Base-by-base conservation (phyloP, 805 yeast genomes). In the Yamadazyma kitorensis region DNA sequence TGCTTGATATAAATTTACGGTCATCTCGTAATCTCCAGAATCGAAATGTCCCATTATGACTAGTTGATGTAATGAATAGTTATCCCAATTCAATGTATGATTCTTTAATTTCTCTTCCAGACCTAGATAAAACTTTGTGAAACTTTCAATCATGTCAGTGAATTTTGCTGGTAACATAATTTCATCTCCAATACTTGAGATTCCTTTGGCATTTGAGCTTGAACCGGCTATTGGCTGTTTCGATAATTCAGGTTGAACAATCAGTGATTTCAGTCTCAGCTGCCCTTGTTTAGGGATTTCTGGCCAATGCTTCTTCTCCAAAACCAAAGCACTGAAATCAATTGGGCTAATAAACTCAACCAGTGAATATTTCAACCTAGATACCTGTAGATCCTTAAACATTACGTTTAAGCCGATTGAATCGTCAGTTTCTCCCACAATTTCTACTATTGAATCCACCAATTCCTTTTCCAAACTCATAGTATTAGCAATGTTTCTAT, bases 1-100 rank as follows among this genome's bases (percentile, higher is more conserved):
- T 0, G 74, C 74, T 43, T 72, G 76, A 29, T 64, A 59, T n/a
- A 71, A 43, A 24, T 71, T 68, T 13, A 72, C 60, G 2, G 39
- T 40, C 20, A 68, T 47, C 17, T 62, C 68, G 31, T 60, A 61
- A 6, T 45, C 29, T 0, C 58, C 64, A 9, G 40, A 40, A 11
- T 49, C 49, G 41, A 70, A 70, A 14, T 48, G 39, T 2, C 58
- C 59, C 10, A 43, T 38, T 11, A 72, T 51, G 0, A 49, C 43
- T 13, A 72, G 38, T 39, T 68, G 70, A 33, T 72, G 76, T 12
- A 71, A 49, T 12, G 64, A 55, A 31, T 57, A 63, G 33, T 51
- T 54, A 21, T 52, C 55, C 78, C 77, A 72, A 39, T 68, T 64
- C 11, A 70, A 49, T 3, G 35, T 50, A 34, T 54, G 60, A 27